phyloP scores from a whole-genome alignment of 495 filamentous ascomycete genomes.

The Massariosphaeria phaeospora region DNA sequence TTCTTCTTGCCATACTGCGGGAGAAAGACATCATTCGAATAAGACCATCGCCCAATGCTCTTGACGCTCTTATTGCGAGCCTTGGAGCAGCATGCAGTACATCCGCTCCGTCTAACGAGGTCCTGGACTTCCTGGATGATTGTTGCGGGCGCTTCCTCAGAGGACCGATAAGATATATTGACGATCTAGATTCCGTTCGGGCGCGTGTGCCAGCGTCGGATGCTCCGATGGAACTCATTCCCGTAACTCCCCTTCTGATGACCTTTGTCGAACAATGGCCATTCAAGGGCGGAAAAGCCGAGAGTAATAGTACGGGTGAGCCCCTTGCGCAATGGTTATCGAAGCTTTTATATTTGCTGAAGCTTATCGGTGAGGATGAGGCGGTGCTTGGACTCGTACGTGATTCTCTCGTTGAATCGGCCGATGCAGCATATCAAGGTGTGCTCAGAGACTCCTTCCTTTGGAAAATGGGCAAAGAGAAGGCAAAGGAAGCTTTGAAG shows the following conservation, averaged over 20 bases:
- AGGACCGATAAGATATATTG: conserved; percentile 67
- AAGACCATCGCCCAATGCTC: conserved; percentile 41
- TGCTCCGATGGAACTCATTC: background rate
- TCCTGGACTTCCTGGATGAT: conserved; percentile 72
- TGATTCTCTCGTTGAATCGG: conserved; percentile 39
- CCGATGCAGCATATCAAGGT: conserved; percentile 6
- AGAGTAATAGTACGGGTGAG: conserved; percentile 37
- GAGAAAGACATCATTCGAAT: conserved; percentile 50
- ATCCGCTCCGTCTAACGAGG: conserved; percentile 20
- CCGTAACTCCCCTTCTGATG: conserved; percentile 53
- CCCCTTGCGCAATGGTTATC: conserved; percentile 53
- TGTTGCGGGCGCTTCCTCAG: conserved; percentile 65
- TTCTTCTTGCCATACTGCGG: conserved; percentile 48
- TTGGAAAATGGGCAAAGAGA: conserved; percentile 29
- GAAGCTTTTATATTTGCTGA: conserved; percentile 45
- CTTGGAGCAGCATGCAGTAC: conserved; percentile 37
- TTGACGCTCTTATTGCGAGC: conserved; percentile 52
- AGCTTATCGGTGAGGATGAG: conserved; percentile 45
- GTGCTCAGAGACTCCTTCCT: conserved; percentile 19
- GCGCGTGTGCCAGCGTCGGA: background rate
- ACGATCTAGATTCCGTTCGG: conserved; percentile 36
- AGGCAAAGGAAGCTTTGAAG: conserved; percentile 21
- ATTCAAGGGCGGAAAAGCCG: conserved; percentile 51
- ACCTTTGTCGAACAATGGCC: conserved; percentile 72
- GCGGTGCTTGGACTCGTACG: conserved; percentile 43